phyloP scores from a whole-genome alignment of 768 basidiomycete genomes.

The Boletellus sp. region DNA sequence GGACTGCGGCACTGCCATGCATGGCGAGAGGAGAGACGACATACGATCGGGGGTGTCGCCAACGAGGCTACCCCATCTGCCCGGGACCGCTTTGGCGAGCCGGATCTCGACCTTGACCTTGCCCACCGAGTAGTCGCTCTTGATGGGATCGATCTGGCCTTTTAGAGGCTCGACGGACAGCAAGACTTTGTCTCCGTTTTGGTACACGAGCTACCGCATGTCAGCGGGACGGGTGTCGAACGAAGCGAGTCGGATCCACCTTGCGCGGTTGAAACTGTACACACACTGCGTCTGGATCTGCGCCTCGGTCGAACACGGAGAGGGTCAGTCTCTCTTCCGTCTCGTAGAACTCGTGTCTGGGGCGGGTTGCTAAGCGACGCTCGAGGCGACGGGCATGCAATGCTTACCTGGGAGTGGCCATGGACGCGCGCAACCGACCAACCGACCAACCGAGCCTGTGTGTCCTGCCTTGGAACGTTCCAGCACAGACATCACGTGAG shows the following conservation, averaged over 20 bases:
- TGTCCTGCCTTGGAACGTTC: too few relatives aligned
- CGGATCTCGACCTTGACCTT: slow-evolving; percentile 88
- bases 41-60: slow-evolving; percentile 76
- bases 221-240: slow-evolving; percentile 4
- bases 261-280: slow-evolving; percentile 63
- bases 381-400: neutral
- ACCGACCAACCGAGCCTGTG: too few relatives aligned
- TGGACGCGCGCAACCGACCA: too few relatives aligned
- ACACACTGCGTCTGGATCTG: slow-evolving; percentile 58
- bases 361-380: neutral
- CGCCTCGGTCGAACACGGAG: slow-evolving; percentile 76
- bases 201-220: slow-evolving; percentile 36
- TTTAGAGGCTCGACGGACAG: slow-evolving; percentile 74
- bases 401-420: slow-evolving; percentile 29
- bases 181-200: slow-evolving; percentile 69
- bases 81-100: slow-evolving; percentile 61
- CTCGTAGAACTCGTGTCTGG: slow-evolving; percentile 85
- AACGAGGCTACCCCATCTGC: slow-evolving; percentile 72
- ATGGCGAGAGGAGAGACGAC: slow-evolving; percentile 24
- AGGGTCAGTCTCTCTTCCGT: slow-evolving; percentile 71
- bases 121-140: slow-evolving; percentile 64
- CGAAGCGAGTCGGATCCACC: slow-evolving; percentile 34
- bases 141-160: slow-evolving; percentile 68
- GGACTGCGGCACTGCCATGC: slow-evolving; percentile 25
- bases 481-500: slow-evolving; percentile 28